Base-by-base conservation (phyloP, 768 basidiomycete genomes). In the Boletus rubescentipes region DNA sequence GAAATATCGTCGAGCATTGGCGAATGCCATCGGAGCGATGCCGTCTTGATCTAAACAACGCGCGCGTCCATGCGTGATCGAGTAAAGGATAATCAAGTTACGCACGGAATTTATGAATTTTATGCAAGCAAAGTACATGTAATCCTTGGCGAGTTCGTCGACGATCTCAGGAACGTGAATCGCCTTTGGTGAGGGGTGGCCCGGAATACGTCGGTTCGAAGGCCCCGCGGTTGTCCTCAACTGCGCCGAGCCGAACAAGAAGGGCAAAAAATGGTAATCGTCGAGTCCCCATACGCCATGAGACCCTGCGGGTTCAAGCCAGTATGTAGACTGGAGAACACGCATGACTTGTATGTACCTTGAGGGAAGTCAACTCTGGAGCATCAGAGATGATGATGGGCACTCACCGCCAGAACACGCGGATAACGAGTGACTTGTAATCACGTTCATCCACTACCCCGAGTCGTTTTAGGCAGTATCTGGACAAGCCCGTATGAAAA, bases 1-100 rank as follows among this genome's bases (percentile, higher is more conserved):
- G 93, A 95, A 51, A 98, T 98, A 65, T 98, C 96, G 69, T 98
- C 93, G 8, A 99, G 82, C 96, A 99, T 98, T 1, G 96, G 96
- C 0, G 93, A 97, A 73, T 99, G 96, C 96, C 96, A 99, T 47
- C 93, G 81, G 1, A 98, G 78, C 0, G 94, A 94, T 0, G 95
- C 94, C 0, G 94, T 93, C 68, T 98, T 98, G 60, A 98, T 92
- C 91, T 95, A 57, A 12, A 26, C 29, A 18, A 14, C 44, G 2
- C 7, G 30, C 36, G 0, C 26, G 42, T 38, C 26, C 15, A n/a
- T 20, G 46, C 2, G 1, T 9, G 30, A 23, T 39, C 9, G 32
- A 53, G 11, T 34, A 26, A 23, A 39, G 37, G 6, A n/a, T 46
- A 3, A 34, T 26, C 37, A 23, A n/a, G 9, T 21, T 7, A 69